Base-by-base conservation (phyloP, 805 yeast species). In the Kurtzmaniella cleridarum region DNA sequence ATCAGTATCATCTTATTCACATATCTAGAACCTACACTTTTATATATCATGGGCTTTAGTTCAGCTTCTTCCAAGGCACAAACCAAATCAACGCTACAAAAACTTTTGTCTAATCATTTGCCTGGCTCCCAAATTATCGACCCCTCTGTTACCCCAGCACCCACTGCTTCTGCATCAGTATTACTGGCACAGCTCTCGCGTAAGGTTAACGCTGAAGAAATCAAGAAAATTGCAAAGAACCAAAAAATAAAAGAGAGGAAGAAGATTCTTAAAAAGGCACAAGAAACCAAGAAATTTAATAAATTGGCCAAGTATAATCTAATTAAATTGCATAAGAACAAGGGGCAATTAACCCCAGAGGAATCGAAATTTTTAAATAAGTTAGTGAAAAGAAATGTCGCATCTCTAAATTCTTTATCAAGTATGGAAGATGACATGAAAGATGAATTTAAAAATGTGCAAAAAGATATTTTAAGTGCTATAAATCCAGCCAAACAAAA, bases 51-150 rank as follows among this genome's bases (percentile, higher is more conserved):
- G 62, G 32, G 50, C 10, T 59, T 58, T 42, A 44, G 38, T 13
- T 54, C 66, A 3, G 52, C 53, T 13, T 38, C 55, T 3, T 54
- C 71, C 5, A 57, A 63, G 38, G 34, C 50, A 10, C 68, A 64
- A 40, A 70, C 74, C 0, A 57, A 59, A 14, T 41, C 49, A 8
- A 67, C 73, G 0, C 71, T 75, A n/a, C 69, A 67, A 44, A 62
- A 58, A 40, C 57, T 75, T 8, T 47, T 70, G 23, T 51, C 59
- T 24, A 45, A 45, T 26, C 16, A 35, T n/a, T 27, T 42, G 7
- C 45, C 45, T 6, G 45, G 45, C 9, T 16, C 35, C 9, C 8
- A 27, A 6, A 13, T 38, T 5, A 27, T n/a, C 11, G 11, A 17
- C n/a, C 10, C 35, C 30, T 11, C 18, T 4, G 17, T 6, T 10